These are phyloP conservation scores for Fragaria nilgerrensis DNA, from an alignment of 306 rosid species.

Conservation along the genomic window DNA sequence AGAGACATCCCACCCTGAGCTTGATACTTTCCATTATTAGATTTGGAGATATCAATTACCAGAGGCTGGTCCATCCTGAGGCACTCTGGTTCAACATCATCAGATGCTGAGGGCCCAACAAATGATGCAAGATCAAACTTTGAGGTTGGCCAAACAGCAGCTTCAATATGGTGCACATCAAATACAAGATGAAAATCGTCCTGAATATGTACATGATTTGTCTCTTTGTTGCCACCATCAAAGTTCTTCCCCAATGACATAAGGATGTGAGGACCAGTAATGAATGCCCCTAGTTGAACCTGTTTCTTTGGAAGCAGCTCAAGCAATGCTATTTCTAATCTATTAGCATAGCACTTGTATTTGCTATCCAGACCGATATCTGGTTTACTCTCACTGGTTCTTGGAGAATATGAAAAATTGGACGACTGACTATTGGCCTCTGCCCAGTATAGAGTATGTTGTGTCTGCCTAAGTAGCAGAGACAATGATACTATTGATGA, in stretches of 20 bases:
- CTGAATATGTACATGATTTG: slow-evolving; percentile 28
- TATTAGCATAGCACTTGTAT: slow-evolving; percentile 42
- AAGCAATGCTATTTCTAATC: slow-evolving; percentile 45
- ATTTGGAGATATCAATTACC: slow-evolving; percentile 46
- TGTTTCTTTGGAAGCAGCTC: slow-evolving; percentile 63
- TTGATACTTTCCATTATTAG: slow-evolving; percentile 47
- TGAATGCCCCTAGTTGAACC: slow-evolving; percentile 62
- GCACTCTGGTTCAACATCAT: slow-evolving; percentile 39
- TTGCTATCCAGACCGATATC: slow-evolving; percentile 36
- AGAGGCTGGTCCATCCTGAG: slow-evolving; percentile 53
- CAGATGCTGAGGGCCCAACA: slow-evolving; percentile 33
- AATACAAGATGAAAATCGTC: slow-evolving; percentile 47
- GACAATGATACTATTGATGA: slow-evolving; percentile 56
- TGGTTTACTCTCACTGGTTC: slow-evolving; percentile 19
- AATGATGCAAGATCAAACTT: slow-evolving; percentile 39
- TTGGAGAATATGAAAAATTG: slow-evolving; percentile 29
- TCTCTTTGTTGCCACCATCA: slow-evolving; percentile 31
- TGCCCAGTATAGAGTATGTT: slow-evolving; percentile 40
- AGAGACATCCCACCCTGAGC: slow-evolving; percentile 49
- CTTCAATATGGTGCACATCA: slow-evolving; percentile 56
- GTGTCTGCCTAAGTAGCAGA: slow-evolving; percentile 61
- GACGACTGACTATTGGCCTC: slow-evolving; percentile 33
- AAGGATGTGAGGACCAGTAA: slow-evolving; percentile 63
- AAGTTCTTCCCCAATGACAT: slow-evolving; percentile 48
- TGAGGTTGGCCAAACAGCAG: slow-evolving; percentile 63